Base-by-base conservation (phyloP, 1,284 basidiomycete genomes). In the Cystobasidium pallidum region DNA sequence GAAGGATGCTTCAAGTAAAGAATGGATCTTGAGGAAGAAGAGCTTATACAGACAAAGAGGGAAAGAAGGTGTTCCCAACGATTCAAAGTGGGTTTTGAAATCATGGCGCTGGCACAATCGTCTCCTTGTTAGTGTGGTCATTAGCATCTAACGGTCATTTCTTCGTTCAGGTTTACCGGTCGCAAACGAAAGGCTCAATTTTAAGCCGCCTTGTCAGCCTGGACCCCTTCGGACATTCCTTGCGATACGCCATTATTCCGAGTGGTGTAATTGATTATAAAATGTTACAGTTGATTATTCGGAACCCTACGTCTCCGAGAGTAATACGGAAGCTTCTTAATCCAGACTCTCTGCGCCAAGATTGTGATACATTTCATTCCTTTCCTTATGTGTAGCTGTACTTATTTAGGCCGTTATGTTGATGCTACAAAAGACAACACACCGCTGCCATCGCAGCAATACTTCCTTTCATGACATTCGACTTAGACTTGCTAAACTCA, bases 21-120 rank as follows among this genome's bases (percentile, higher is more conserved):
- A 85, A 59, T 86, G 84, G 82, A 83, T 86, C 30, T 77, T 84
- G 68, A 82, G 84, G 77, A 86, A 86, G 81, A 86, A 86, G 81
- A 85, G 85, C 59, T 78, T 85, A 71, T 85, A 86, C 76, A 76
- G 84, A 64, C 81, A 81, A 65, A 81, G 84, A 75, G 85, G 85
- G 0, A 86, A 86, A 77, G 84, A 85, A 61, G 83, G 70, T 30
- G 77, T 78, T 30, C 78, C 78, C 36, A 75, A 74, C 41, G 78
- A 79, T 65, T 78, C 77, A 30, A 78, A 78, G 75, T 77, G 36
- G 1, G 49, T 72, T 24, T 24, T 32, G 6, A n/a, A n/a, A n/a
- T n/a, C n/a, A n/a, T n/a, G n/a, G n/a, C n/a, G n/a, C n/a, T n/a
- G n/a, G n/a, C n/a, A n/a, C n/a, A n/a, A n/a, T n/a, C n/a, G n/a